Evolutionary conservation across 2,329 filamentous ascomycete species (phyloP), one percentile per base, ranked within the genome.

Genomic region (Arachnopeziza araneosa): DNA sequence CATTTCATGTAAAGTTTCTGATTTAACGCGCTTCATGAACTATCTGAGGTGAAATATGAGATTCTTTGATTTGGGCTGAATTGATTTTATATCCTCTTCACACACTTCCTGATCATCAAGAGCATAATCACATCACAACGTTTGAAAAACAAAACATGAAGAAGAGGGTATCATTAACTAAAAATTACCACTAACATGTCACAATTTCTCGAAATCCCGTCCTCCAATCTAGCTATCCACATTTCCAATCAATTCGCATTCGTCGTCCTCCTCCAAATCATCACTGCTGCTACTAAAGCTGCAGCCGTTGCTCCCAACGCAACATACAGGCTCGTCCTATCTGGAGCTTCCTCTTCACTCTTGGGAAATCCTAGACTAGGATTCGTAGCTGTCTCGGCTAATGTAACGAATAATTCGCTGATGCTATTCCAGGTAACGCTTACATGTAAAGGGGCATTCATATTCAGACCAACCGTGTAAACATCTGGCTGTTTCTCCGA

Each of bases 371-470:
- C 93, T 0, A 86, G 89, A 67, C 87, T 92, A 0, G 95, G 95
- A 70, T 92, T 92, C 52, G 93, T 95, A 6, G 93, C 93, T 50
- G 91, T 89, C 75, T 98, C 95, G 7, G 95, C 95, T 59, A 98
- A 83, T 44, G 84, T 87, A 24, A 97, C 91, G 75, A 98, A 99
- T 44, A 98, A 83, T 75, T 99, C 95, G 64, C 89, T 89, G 67
- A 98, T 96, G 69, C 90, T 96, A 69, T 84, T 87, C 95, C 95
- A 99, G 7, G 89, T 95, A 30, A 95, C 92, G 70, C 91, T 96
- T 57, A 97, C 95, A 76, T 99, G 96, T 50, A 98, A 78, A 6
- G 95, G 95, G 2, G 93, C 87, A 58, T 89, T 87, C 90, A 98
- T 96, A 72, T 90, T 93, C 67, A 96, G 78, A 48, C 83, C 82